Evolutionary conservation across 2,329 filamentous ascomycete species (phyloP), one percentile per base, ranked within the genome.

Genomic region (Coniochaeta sp.): DNA sequence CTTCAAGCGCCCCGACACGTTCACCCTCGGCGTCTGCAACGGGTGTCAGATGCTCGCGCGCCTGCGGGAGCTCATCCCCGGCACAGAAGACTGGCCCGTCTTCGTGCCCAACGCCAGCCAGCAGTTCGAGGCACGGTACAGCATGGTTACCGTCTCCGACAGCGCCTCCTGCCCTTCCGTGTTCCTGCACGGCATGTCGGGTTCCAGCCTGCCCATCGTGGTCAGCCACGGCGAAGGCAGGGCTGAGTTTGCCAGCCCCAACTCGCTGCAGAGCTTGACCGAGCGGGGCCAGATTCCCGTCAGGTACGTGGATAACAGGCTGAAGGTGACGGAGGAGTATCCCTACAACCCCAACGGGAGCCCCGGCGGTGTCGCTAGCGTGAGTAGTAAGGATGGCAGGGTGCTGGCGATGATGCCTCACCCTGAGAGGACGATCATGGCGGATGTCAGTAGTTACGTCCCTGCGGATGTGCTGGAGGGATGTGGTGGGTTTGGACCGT

Each of bases 31-130:
- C 60, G 90, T 97, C 30, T 97, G 94, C 79, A 99, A 99, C 67
- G 94, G 94, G 49, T 97, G 94, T 66, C 94, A 99, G 70, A 95
- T 97, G 82, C 75, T 97, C 35, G 87, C 87, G 6, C 83, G 90
- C 49, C 74, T 95, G 70, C 89, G 89, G 64, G 83, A 86, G 54
- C 75, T 96, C 50, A 95, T 96, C 56, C 91, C 91, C 1, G 91
- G 91, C n/a, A 83, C 91, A 0, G 74, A 81, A 57, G 72, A 80
- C 61, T 96, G 91, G 91, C 91, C 91, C 3, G 87, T 81, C 22
- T 96, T 96, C 68, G 86, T 92, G 53, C 78, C 87, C 54, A 97
- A 97, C 68, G 72, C 78, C 49, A 89, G 84, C 64, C 85, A 92
- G 67, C 91, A 96, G 71, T 96, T 96, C 69, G 91, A 96, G 73